A percentile compares a stretch with the other conserved stretches of the same genome.
phyloP scores from a whole-genome alignment of 164 flowering plant species.

The Macadamia tetraphylla region DNA sequence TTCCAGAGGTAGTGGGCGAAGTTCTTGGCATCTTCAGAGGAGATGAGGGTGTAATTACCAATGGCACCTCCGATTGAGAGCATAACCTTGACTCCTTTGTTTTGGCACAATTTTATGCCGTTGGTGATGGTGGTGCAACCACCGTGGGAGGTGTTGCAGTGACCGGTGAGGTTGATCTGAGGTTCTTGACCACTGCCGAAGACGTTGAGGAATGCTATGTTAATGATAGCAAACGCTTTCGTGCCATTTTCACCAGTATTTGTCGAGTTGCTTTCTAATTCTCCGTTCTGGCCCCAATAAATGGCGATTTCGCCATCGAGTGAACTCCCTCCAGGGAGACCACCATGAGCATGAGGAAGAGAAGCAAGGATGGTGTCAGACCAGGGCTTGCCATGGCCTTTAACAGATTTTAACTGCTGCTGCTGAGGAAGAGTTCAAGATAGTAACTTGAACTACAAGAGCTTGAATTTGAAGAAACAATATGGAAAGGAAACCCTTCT shows the following conservation, averaged over 20 bases:
- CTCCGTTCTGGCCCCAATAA: constrained; percentile 26
- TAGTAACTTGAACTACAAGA: no score
- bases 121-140: constrained; percentile 25
- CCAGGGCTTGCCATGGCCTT: neutral
- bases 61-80: constrained; percentile 48
- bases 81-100: constrained; percentile 36
- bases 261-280: constrained; percentile 15
- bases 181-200: constrained; percentile 22
- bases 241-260: constrained; percentile 12
- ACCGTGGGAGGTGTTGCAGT: constrained; percentile 24
- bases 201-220: constrained; percentile 21
- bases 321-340: neutral
- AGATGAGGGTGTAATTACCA: constrained; percentile 41
- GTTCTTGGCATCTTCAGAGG: constrained; percentile 30
- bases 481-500: no score
- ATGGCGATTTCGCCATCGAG: constrained; percentile 11
- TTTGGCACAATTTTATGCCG: constrained; percentile 29
- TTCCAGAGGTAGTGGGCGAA: constrained; percentile 44
- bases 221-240: constrained; percentile 10
- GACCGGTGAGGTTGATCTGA: constrained; percentile 17
- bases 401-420: no score
- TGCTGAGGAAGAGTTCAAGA: no score
- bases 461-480: no score
- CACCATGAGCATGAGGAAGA: neutral
- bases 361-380: neutral